Base-by-base conservation (phyloP, 1,284 basidiomycete genomes). In the Irpex lacteus region DNA sequence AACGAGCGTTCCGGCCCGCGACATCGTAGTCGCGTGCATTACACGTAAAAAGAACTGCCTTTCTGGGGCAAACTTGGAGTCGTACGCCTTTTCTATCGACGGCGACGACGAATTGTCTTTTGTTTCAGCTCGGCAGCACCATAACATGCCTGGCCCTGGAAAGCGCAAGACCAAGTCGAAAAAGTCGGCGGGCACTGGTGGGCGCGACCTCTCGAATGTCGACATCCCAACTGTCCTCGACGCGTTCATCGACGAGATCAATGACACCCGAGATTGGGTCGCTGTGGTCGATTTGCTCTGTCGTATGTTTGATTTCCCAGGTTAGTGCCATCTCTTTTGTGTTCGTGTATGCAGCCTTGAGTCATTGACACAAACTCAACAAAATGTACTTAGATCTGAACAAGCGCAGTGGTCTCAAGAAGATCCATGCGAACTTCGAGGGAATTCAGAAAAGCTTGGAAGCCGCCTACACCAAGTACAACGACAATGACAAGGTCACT, bases 401-500 rank as follows among this genome's bases (percentile, higher is more conserved):
- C 3, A 82, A 76, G 21, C 77, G 85, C 37, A 81, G 78, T 68
- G 87, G 86, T 1, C 73, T 90, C 65, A 89, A 87, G 74, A 86
- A 84, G 66, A 77, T 88, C 3, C 85, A 89, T 69, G 74, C 76
- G 19, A 80, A 83, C 64, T 88, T 89, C 69, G 78, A 80, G 40
- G 72, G 76, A 1, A 81, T 87, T 44, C 83, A 81, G 67, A 70
- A 70, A 13, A 80, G 78, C 37, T 76, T 89, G 32, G 81, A 88
- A 21, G 53, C 66, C 0, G 70, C 71, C 9, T 75, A 71, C 36
- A 64, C 65, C 3, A 70, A 70, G 50, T 66, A 67, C 36, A 47
- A 21, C 13, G 69, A 60, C 3, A 73, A 74, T 58, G 72, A 72
- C 26, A 72, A 68, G 50, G 65, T 74, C 11, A 68, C 69, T 65